phyloP scores from a whole-genome alignment of 306 rosid genomes.

The barrel medic (Medicago truncatula) region MtrunA17r5.0-ANR NC_053043.1:2150501-2151000 shows the following conservation, averaged over 20 bases:
- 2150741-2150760: slow-evolving; percentile 12
- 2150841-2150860: slow-evolving; percentile 20
- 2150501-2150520: not conserved
- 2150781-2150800: not conserved
- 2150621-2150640: not conserved
- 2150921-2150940: slow-evolving; percentile 3
- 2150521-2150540: slow-evolving; percentile 10
- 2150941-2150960: slow-evolving; percentile 1
- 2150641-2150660: slow-evolving; percentile 1
- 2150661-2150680: not conserved
- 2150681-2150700: slow-evolving; percentile 15
- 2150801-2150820: not conserved
- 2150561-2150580: not conserved
- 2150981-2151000: slow-evolving; percentile 20
- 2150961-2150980: not conserved
- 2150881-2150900: not conserved
- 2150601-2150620: not conserved
- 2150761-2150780: slow-evolving; percentile 7
- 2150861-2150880: slow-evolving; percentile 16
- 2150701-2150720: not conserved
- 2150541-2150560: not conserved
- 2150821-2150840: slow-evolving; percentile 8
- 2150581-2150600: not conserved
- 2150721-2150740: not conserved
- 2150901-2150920: slow-evolving; percentile 27